Percentiles rank a stretch among this genome's conserved stretches.
These are phyloP conservation scores for Alisma plantagoaquatica DNA, from an alignment of 106 monocot genomes.

Conservation along the genomic window DNA sequence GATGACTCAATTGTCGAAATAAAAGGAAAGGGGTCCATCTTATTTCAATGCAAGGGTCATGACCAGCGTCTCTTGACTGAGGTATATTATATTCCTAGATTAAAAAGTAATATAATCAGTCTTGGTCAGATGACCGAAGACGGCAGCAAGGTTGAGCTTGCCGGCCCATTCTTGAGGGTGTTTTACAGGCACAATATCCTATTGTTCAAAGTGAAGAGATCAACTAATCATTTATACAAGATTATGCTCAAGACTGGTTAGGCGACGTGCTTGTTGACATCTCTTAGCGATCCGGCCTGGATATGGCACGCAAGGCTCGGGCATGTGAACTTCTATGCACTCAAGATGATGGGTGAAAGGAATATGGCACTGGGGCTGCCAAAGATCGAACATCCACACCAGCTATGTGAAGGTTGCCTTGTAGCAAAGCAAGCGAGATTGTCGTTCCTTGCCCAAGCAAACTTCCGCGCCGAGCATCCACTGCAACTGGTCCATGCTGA, in stretches of 20 bases:
- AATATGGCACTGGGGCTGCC: background rate
- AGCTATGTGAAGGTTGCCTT: background rate
- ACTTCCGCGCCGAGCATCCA: slow-evolving; percentile 2
- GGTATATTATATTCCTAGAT: background rate
- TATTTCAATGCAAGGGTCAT: background rate
- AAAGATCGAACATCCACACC: background rate
- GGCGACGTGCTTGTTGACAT: background rate
- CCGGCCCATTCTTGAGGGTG: background rate
- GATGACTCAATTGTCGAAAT: background rate
- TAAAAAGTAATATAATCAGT: background rate
- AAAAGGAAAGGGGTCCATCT: background rate
- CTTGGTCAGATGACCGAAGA: background rate
- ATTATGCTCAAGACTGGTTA: background rate
- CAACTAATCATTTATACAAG: background rate
- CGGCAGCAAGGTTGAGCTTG: background rate
- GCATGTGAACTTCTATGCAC: background rate
- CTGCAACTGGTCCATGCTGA: slow-evolving; percentile 5
- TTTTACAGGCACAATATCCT: background rate
- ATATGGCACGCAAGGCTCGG: background rate
- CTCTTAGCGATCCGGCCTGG: no score
- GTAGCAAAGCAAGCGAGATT: slow-evolving; percentile 7
- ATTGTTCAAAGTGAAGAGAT: background rate
- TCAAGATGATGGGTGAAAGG: background rate
- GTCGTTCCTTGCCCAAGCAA: slow-evolving; percentile 6
- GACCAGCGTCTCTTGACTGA: background rate